Evolutionary conservation across 441 rosid genomes (phyloP).

Genomic region (Gossypium laxum): DNA sequence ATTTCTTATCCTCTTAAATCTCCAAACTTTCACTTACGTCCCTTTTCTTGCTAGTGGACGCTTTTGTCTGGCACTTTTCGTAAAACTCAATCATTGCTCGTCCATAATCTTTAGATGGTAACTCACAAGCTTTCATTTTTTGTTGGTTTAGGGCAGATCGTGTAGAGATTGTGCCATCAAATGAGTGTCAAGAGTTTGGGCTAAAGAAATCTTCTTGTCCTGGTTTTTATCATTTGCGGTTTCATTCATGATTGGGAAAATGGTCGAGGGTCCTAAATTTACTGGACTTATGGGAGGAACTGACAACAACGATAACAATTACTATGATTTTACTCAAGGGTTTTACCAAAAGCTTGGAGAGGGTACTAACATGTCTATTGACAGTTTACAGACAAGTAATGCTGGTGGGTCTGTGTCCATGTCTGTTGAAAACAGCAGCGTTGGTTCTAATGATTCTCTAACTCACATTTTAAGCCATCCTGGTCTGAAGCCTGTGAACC

Average conservation of each 20-base stretch:
- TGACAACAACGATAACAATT: conserved; percentile 46
- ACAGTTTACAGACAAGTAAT: conserved; percentile 74
- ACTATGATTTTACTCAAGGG: conserved; percentile 70
- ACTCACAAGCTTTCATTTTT: conserved; percentile 1
- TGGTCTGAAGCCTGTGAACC: conserved; percentile 52
- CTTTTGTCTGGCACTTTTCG: not conserved
- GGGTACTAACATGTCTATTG: conserved; percentile 78
- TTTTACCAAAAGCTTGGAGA: conserved; percentile 76
- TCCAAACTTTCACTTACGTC: not conserved
- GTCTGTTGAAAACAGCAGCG: conserved; percentile 84
- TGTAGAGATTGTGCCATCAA: conserved; percentile 10
- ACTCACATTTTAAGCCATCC: conserved; percentile 77
- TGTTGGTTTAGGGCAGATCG: conserved; percentile 14
- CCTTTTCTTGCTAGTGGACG: not conserved
- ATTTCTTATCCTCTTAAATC: not conserved
- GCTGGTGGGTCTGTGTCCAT: conserved; percentile 84
- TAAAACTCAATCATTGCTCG: not conserved
- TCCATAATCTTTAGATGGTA: not conserved
- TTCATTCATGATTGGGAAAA: conserved; percentile 34
- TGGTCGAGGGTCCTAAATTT: conserved; percentile 69
- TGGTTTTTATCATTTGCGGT: conserved; percentile 9
- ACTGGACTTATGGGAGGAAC: conserved; percentile 39
- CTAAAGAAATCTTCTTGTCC: conserved; percentile 11
- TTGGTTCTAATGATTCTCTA: conserved; percentile 75
- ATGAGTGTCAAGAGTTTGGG: conserved; percentile 21